phyloP scores from a whole-genome alignment of 164 flowering plant genomes.

The Houttuynia cordata region DNA sequence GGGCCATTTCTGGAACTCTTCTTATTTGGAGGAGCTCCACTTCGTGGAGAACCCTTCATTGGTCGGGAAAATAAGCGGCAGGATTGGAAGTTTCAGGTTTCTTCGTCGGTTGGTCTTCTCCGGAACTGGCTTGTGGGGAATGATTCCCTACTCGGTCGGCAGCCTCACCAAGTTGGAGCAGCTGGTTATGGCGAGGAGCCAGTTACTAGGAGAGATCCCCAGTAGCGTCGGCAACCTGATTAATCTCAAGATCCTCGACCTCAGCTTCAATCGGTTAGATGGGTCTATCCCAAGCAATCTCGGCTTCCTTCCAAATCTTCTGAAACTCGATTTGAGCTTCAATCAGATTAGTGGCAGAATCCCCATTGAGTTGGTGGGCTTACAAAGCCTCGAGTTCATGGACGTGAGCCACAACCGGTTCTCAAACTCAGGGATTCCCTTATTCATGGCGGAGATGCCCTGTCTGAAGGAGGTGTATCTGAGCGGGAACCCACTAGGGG shows the following conservation, averaged over 20 bases:
- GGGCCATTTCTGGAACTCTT: constrained; percentile 8
- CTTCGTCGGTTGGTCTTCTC: constrained; percentile 44
- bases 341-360: too few species aligned
- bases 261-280: constrained; percentile 38
- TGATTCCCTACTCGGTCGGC: constrained; percentile 35
- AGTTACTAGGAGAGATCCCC: constrained; percentile 27
- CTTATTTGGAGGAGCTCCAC: constrained; percentile 54
- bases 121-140: constrained; percentile 43
- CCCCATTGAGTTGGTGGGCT: too few species aligned
- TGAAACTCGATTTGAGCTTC: too few species aligned
- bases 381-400: too few species aligned
- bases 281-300: constrained; percentile 41
- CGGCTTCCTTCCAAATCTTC: constrained; percentile 17
- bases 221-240: constrained; percentile 20
- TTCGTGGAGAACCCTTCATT: constrained; percentile 58
- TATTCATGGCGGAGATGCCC: too few species aligned
- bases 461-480: too few species aligned
- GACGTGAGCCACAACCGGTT: too few species aligned
- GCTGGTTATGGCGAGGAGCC: constrained; percentile 44
- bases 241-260: constrained; percentile 54
- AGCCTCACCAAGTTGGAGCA: constrained; percentile 34
- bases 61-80: constrained; percentile 29
- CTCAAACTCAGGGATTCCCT: too few species aligned
- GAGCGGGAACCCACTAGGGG: too few species aligned
- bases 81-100: constrained; percentile 21